These are phyloP conservation scores for Emmonsia crescens DNA, from an alignment of 2,329 filamentous ascomycete genomes.

Conservation along the genomic window DNA sequence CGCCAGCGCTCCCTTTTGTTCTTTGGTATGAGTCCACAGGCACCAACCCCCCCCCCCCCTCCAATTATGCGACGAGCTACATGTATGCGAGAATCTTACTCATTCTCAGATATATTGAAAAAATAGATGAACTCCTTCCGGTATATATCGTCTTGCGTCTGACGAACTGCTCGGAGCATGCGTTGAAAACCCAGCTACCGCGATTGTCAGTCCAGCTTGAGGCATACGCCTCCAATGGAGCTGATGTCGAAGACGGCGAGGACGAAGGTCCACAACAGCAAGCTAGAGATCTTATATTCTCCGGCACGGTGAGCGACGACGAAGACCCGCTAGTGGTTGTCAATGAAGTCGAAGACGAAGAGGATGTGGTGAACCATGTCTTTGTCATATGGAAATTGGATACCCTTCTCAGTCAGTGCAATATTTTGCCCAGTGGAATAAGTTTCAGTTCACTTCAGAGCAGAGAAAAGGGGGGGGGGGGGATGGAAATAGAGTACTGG, in stretches of 20 bases:
- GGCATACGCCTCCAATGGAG: conserved; percentile 34
- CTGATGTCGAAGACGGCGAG: conserved; percentile 27
- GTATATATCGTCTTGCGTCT: conserved; percentile 43
- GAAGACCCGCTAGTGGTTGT: conserved; percentile 37
- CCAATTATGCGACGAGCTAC: not conserved
- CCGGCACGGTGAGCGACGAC: conserved; percentile 26
- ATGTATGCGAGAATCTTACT: conserved; percentile 32
- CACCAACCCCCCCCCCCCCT: not conserved
- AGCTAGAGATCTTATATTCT: conserved; percentile 34
- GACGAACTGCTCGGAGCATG: conserved; percentile 38
- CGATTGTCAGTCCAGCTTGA: conserved; percentile 42
- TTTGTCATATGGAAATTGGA: conserved; percentile 37
- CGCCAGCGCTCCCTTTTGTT: conserved; percentile 42
- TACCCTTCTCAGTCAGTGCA: conserved; percentile 30
- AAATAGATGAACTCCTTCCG: conserved; percentile 45
- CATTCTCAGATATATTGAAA: conserved; percentile 28
- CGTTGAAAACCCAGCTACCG: conserved; percentile 38
- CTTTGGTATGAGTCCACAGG: conserved; percentile 36
- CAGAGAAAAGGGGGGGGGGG: too few species aligned
- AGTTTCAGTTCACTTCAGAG: not conserved
- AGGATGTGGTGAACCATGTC: conserved; percentile 29
- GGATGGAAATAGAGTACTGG: not conserved
- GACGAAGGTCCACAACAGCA: conserved; percentile 20
- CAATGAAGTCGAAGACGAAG: conserved; percentile 32
- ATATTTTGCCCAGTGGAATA: too few species aligned